Base-by-base conservation (phyloP, 1,284 basidiomycete genomes). In the Malassezia pachydermatis region DNA sequence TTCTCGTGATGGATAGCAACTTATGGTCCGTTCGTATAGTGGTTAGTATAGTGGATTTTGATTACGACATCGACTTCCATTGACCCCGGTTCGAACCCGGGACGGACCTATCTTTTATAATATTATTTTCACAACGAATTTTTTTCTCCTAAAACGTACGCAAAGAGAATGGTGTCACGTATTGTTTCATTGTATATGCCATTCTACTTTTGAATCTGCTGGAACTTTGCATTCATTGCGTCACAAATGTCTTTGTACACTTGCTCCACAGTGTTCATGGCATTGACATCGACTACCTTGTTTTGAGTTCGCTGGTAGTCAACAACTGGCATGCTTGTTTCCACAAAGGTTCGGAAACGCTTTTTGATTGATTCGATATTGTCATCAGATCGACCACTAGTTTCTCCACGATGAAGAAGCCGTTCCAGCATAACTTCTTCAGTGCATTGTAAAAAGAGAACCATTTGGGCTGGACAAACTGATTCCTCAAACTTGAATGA, bases 281-380 rank as follows among this genome's bases (percentile, higher is more conserved):
- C 57, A 48, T 70, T 57, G n/a, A 89, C 88, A 76, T 86, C 79
- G 17, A 82, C 81, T 16, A 95, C 86, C 72, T 88, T 88, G 65
- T 75, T 76, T 51, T 78, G 70, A 53, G 77, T 73, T 45, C 78
- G 74, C 73, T 94, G 95, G 73, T 89, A 78, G 46, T 92, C 78
- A 54, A 98, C 87, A 45, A 99, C 94, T 10, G 94, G 92, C 84
- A 88, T 88, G n/a, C 86, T 88, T 39, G 88, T 85, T 41, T 84
- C 81, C 56, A 84, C 78, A 75, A 96, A 96, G 1, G 90, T 70
- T 86, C 88, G 76, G 78, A 98, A 96, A 11, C 94, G 84, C 76
- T 98, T 99, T 75, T 81, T 84, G 76, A 98, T 95, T 70, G 83
- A 89, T 74, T 95, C 89, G 19, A 77, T 78, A 72, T 99, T 99